Percentiles rank a stretch among this genome's conserved stretches.
phyloP scores from a whole-genome alignment of 495 filamentous ascomycete species.

The Tuber melanosporum region DNA sequence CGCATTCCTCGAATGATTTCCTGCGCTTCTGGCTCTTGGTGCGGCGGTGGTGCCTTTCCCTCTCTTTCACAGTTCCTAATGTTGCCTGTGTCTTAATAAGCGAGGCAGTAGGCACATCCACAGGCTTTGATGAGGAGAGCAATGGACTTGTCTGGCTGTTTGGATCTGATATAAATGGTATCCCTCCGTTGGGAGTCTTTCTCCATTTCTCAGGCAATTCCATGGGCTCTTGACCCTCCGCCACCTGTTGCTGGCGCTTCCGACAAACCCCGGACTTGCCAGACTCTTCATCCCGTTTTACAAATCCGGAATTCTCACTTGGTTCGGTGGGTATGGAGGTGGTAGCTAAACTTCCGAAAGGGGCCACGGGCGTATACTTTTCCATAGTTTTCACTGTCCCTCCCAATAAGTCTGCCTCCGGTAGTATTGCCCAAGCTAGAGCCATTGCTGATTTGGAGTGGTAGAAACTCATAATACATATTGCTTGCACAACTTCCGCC shows the following conservation, averaged over 20 bases:
- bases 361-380: conserved; percentile 31
- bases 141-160: conserved; percentile 18
- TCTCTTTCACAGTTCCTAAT: conserved; percentile 3
- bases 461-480: conserved; percentile 35
- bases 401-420: conserved; percentile 31
- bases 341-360: conserved; percentile 29
- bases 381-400: conserved; percentile 31
- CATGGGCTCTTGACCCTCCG: conserved; percentile 16
- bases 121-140: conserved; percentile 18
- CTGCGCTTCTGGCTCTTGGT: conserved; percentile 33
- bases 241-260: conserved; percentile 24
- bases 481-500: conserved; percentile 32
- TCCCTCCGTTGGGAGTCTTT: conserved; percentile 30
- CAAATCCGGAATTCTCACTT: conserved; percentile 11
- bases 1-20: conserved; percentile 34
- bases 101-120: conserved; percentile 21
- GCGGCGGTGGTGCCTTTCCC: conserved; percentile 27
- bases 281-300: conserved; percentile 25
- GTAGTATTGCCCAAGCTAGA: conserved; percentile 33
- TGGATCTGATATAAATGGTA: conserved; percentile 29
- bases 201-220: conserved; percentile 35
- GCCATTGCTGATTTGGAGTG: conserved; percentile 34
- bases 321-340: conserved; percentile 20
- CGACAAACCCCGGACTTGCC: conserved; percentile 26
- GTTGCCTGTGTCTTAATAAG: conserved; percentile 11